Conservation (phyloP, 176 grass and related monocot genomes). For the Oryza glumipatula region DNA sequence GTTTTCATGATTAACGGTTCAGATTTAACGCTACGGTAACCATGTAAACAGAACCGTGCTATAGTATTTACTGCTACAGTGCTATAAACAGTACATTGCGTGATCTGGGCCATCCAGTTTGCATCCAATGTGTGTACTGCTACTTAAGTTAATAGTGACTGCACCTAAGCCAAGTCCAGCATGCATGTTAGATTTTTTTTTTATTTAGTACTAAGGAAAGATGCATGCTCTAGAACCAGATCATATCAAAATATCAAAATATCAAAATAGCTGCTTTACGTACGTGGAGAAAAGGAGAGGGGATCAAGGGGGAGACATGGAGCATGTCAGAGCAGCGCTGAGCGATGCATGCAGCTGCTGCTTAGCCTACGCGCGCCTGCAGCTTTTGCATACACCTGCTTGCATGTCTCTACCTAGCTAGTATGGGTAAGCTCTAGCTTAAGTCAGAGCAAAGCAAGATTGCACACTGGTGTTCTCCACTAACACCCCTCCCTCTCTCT, state of each 20-base stretch:
- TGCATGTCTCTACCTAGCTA: slow-evolving; percentile 20
- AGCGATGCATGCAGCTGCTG: not conserved
- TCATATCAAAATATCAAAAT: not conserved
- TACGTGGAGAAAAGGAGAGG: slow-evolving; percentile 38
- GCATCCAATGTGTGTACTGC: no score
- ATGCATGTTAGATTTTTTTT: no score
- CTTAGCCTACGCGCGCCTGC: not conserved
- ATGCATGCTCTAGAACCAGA: not conserved
- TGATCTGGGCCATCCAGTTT: no score
- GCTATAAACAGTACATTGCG: no score
- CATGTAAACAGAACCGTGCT: no score
- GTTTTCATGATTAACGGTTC: no score
- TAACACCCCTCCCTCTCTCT: not conserved
- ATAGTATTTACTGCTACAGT: no score
- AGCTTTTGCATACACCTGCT: slow-evolving; percentile 20
- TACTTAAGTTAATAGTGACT: no score
- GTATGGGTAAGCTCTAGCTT: slow-evolving; percentile 6
- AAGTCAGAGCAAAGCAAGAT: not conserved
- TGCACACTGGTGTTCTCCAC: not conserved
- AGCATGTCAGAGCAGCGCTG: slow-evolving; percentile 53
- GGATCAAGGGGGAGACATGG: slow-evolving; percentile 43
- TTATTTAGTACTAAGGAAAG: not conserved
- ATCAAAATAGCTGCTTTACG: slow-evolving; percentile 11
- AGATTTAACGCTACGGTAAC: no score
- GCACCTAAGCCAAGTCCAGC: no score